Conservation (phyloP, 1,284 basidiomycete species). For the Irpex sp. region DNA sequence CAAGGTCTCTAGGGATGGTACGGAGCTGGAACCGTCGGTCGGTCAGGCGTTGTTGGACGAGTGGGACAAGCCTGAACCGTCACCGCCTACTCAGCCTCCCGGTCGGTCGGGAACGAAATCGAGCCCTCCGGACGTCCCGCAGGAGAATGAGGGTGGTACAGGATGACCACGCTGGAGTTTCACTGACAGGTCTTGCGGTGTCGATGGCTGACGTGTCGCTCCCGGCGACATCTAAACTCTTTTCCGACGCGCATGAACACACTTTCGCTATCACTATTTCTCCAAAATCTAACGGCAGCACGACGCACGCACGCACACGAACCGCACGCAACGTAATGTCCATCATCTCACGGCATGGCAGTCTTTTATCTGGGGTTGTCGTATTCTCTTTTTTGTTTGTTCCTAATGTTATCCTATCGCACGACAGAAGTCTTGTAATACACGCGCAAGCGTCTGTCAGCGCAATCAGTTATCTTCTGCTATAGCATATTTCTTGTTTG, state of each 20-base stretch:
- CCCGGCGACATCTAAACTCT: too few species aligned
- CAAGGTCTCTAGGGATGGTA: slow-evolving; percentile 91
- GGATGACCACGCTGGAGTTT: not conserved
- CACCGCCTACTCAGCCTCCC: slow-evolving; percentile 7
- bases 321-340: slow-evolving; percentile 15
- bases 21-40: slow-evolving; percentile 84
- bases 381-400: not conserved
- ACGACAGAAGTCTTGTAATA: slow-evolving; percentile 14
- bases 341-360: not conserved
- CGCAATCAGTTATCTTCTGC: not conserved
- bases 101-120: slow-evolving; percentile 16
- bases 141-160: not conserved
- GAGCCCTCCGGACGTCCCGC: slow-evolving; percentile 1
- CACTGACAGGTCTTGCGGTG: too few species aligned
- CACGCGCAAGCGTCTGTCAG: slow-evolving; percentile 10
- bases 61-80: slow-evolving; percentile 50
- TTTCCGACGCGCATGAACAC: too few species aligned
- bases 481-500: not conserved
- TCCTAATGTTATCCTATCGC: slow-evolving; percentile 10
- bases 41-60: slow-evolving; percentile 74
- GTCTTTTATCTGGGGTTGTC: not conserved
- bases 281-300: slow-evolving; percentile 14
- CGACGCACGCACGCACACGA: slow-evolving; percentile 18
- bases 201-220: too few species aligned
- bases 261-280: not conserved